Base-by-base conservation (phyloP, 495 filamentous ascomycete genomes). In the Aspergillus funiculosus region DNA sequence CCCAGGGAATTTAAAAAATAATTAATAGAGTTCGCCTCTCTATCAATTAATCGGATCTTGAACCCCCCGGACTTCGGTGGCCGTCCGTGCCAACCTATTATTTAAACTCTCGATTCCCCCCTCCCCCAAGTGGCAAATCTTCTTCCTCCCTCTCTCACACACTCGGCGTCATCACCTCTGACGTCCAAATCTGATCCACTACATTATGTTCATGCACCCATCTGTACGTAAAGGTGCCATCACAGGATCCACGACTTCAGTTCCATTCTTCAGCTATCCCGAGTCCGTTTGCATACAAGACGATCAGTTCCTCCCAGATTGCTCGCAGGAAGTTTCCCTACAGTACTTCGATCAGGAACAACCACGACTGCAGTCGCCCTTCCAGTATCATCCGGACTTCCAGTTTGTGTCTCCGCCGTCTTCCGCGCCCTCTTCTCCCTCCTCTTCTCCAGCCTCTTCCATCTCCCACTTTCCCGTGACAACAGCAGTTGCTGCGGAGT, bases 121-220 rank as follows among this genome's bases (percentile, higher is more conserved):
- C 46, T 9, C 52, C 59, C 46, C n/a, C 5, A n/a, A 52, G 66
- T 69, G 66, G 64, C 64, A 48, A 67, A 65, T 39, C 30, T 19
- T 37, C 29, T 25, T 26, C 20, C 15, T 22, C 38, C n/a, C n/a
- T n/a, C n/a, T n/a, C n/a, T n/a, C n/a, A n/a, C 56, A 29, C 56
- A 56, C 45, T 39, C 48, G 46, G 48, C 60, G 61, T 62, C 63
- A 58, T 64, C 52, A 52, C 48, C 51, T 46, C 32, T 48, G 45
- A 57, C 55, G 53, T n/a, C n/a, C n/a, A n/a, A n/a, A n/a, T n/a
- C n/a, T n/a, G n/a, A n/a, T 54, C 57, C 60, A 56, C 54, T 55
- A 52, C 64, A 71, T 64, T 60, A 72, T 73, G 69, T 66, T 66
- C 63, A 67, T 68, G 60, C 58, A 67, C 54, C 66, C 69, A 46